These are phyloP conservation scores for Xylariaceae sp. DNA, from an alignment of 2,329 filamentous ascomycete species.

Conservation along the genomic window DNA sequence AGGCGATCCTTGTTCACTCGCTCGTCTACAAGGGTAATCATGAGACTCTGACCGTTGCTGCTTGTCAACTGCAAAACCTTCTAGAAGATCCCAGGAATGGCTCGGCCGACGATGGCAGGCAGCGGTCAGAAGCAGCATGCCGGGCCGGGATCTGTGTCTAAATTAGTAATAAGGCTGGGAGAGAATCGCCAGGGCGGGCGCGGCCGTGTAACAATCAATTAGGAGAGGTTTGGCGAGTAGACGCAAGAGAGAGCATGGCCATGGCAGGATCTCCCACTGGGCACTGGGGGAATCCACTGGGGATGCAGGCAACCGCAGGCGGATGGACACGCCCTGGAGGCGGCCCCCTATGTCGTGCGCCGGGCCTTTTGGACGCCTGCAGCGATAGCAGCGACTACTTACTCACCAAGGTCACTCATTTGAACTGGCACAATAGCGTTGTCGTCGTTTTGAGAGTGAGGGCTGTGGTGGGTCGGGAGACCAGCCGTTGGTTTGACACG, in stretches of 20 bases:
- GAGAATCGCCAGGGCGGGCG: conserved; percentile 17
- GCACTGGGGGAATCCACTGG: conserved; percentile 18
- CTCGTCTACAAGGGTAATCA: too few species aligned
- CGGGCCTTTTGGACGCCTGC: conserved; percentile 22
- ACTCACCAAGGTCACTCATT: not conserved
- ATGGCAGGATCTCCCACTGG: conserved; percentile 11
- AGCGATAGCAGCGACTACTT: not conserved
- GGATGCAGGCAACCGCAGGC: conserved; percentile 28
- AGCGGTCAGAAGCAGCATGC: conserved; percentile 20
- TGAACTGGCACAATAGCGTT: conserved; percentile 21
- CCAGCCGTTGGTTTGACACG: too few species aligned
- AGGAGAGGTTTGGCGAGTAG: conserved; percentile 31
- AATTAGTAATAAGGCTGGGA: conserved; percentile 26
- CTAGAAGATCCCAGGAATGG: conserved; percentile 24
- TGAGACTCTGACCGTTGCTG: too few species aligned
- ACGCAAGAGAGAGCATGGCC: conserved; percentile 6
- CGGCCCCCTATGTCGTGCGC: conserved; percentile 25
- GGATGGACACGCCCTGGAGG: conserved; percentile 25
- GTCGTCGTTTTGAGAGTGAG: not conserved
- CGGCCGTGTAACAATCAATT: conserved; percentile 24
- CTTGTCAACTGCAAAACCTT: conserved; percentile 7
- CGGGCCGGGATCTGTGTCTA: conserved; percentile 20
- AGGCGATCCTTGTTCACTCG: too few species aligned
- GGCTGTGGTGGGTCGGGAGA: too few species aligned
- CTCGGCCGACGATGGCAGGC: conserved; percentile 20